A percentile compares a stretch with the other conserved stretches of the same genome.
Conservation (phyloP, 2,329 filamentous ascomycete species). For the Colletotrichum chrysophilum region DNA sequence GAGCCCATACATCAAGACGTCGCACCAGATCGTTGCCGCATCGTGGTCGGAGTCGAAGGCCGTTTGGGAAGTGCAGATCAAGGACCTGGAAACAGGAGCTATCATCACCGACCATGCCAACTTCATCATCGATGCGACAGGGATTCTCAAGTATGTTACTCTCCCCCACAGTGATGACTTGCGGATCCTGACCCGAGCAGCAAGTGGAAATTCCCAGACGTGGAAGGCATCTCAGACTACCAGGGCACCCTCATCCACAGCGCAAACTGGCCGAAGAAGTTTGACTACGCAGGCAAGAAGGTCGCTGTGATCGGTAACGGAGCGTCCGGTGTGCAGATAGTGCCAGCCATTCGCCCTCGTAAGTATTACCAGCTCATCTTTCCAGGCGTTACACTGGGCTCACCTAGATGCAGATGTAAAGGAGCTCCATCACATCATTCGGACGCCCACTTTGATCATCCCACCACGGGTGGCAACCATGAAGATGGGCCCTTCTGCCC, state of each 20-base stretch:
- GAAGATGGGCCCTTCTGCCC: slow-evolving; percentile 37
- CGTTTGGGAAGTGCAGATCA: slow-evolving; percentile 46
- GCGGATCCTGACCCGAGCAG: slow-evolving; percentile 32
- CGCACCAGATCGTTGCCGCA: slow-evolving; percentile 46
- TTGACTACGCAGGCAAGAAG: slow-evolving; percentile 54
- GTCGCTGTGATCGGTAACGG: slow-evolving; percentile 64
- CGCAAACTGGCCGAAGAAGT: slow-evolving; percentile 55
- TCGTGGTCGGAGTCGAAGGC: slow-evolving; percentile 49
- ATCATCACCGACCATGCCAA: slow-evolving; percentile 50
- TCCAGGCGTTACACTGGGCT: background rate
- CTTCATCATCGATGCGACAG: slow-evolving; percentile 55
- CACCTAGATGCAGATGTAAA: slow-evolving; percentile 37
- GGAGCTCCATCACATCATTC: slow-evolving; percentile 45
- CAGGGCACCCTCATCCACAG: slow-evolving; percentile 57
- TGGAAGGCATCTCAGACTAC: slow-evolving; percentile 50
- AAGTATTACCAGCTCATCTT: slow-evolving; percentile 11
- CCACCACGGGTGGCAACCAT: slow-evolving; percentile 38
- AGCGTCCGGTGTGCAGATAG: slow-evolving; percentile 58
- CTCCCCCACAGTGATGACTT: background rate
- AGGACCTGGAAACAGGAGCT: slow-evolving; percentile 40
- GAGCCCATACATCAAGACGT: slow-evolving; percentile 46
- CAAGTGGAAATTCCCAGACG: slow-evolving; percentile 58
- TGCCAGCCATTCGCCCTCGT: slow-evolving; percentile 54
- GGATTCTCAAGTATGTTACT: slow-evolving; percentile 55
- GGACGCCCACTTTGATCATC: slow-evolving; percentile 48